Evolutionary conservation across 306 rosid species (phyloP).

Genomic region (Cercis canadensis): DNA sequence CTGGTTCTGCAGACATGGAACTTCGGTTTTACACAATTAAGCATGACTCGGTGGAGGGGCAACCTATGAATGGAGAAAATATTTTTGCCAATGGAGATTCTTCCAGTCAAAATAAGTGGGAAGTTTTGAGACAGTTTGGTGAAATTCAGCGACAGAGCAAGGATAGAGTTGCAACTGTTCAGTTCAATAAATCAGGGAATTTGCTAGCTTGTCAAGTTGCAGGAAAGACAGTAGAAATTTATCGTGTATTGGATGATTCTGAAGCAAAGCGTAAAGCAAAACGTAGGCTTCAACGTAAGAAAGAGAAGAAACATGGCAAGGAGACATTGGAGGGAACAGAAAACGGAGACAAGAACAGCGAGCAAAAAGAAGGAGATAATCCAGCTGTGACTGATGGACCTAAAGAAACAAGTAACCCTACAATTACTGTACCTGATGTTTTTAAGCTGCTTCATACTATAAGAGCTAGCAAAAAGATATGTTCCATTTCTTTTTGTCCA

Average conservation of each 20-base stretch:
- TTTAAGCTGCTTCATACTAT: conserved; percentile 86
- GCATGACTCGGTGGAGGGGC: conserved; percentile 57
- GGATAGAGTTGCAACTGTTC: conserved; percentile 87
- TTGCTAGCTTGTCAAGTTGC: conserved; percentile 93
- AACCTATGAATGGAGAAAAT: conserved; percentile 44
- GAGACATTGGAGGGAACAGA: conserved; percentile 50
- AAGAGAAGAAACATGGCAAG: conserved; percentile 76
- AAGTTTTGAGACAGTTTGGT: conserved; percentile 77
- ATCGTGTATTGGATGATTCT: conserved; percentile 76
- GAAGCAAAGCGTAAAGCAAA: conserved; percentile 88
- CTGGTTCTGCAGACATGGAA: conserved; percentile 89
- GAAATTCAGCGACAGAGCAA: conserved; percentile 80
- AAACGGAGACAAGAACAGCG: conserved; percentile 51
- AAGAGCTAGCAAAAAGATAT: conserved; percentile 88
- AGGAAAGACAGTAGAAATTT: conserved; percentile 83
- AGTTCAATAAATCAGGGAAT: conserved; percentile 81
- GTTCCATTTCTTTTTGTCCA: conserved; percentile 87
- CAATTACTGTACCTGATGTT: conserved; percentile 71
- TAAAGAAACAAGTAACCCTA: conserved; percentile 34
- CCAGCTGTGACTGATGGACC: conserved; percentile 25
- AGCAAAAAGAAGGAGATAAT: conserved; percentile 48
- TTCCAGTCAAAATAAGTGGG: conserved; percentile 69
- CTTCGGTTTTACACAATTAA: conserved; percentile 77
- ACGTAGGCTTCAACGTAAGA: conserved; percentile 83
- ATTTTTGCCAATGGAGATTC: conserved; percentile 45